Conservation (phyloP, 1,284 basidiomycete species). For the Phenoliferia sp. region DNA sequence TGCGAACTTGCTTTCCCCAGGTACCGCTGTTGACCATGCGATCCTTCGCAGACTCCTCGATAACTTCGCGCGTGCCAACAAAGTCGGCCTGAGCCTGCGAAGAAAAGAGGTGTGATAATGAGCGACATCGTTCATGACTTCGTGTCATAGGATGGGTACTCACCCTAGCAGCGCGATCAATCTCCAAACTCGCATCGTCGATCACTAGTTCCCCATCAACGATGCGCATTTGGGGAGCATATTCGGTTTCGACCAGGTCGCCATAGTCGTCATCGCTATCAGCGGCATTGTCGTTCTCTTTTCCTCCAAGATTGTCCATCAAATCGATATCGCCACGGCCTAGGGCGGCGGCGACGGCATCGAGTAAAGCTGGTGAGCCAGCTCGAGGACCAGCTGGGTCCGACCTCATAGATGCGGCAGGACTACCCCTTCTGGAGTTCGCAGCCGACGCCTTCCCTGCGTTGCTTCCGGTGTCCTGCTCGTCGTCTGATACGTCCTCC, state of each 20-base stretch:
- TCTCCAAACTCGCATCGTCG: slow-evolving; percentile 70
- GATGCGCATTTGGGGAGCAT: slow-evolving; percentile 71
- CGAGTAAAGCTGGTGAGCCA: neutral
- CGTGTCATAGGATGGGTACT: neutral
- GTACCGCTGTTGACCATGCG: slow-evolving; percentile 61
- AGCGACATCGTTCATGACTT: slow-evolving; percentile 37
- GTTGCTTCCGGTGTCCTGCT: neutral
- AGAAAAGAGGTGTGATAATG: slow-evolving; percentile 31
- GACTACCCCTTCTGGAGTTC: neutral
- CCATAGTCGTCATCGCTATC: slow-evolving; percentile 54
- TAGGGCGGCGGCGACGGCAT: neutral
- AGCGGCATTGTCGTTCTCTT: neutral
- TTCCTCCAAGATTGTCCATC: neutral
- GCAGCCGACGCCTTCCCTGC: neutral
- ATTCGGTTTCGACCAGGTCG: slow-evolving; percentile 54
- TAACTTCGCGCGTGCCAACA: slow-evolving; percentile 16
- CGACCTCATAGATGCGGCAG: neutral
- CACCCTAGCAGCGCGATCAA: slow-evolving; percentile 52
- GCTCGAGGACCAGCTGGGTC: neutral
- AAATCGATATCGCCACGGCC: neutral
- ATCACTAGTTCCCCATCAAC: slow-evolving; percentile 74
- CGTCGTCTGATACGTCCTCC: neutral
- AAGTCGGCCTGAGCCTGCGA: neutral
- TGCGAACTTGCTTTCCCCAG: slow-evolving; percentile 67
- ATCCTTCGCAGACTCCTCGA: slow-evolving; percentile 27